A percentile compares a stretch with the other conserved stretches of the same genome.
These are phyloP conservation scores for Lachancea mirantina DNA, from an alignment of 805 yeast genomes.

Conservation along the genomic window DNA sequence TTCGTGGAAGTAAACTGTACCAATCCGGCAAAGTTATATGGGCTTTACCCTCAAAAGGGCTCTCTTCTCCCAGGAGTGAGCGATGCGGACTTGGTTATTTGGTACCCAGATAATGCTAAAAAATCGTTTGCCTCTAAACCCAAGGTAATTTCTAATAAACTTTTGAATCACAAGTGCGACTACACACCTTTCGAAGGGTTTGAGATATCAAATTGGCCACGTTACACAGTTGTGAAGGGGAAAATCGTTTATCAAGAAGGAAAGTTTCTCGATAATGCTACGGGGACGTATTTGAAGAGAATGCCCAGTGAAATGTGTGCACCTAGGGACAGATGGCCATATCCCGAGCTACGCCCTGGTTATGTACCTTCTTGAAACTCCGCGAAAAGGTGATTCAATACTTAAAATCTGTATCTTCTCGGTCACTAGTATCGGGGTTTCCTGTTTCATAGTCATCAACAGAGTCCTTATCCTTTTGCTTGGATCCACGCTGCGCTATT, in stretches of 20 bases:
- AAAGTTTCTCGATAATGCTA: constrained; percentile 15
- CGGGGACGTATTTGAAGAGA: constrained; percentile 13
- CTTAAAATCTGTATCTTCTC: constrained; percentile 14
- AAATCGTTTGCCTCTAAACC: constrained; percentile 19
- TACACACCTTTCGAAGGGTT: constrained; percentile 37
- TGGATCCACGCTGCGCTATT: background rate
- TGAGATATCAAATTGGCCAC: constrained; percentile 41
- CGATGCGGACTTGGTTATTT: constrained; percentile 43
- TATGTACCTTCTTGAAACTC: no score
- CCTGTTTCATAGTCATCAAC: no score
- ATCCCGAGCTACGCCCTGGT: background rate
- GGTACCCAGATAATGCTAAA: constrained; percentile 38
- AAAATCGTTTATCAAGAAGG: constrained; percentile 29
- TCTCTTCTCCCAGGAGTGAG: constrained; percentile 36
- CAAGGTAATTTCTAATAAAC: constrained; percentile 17
- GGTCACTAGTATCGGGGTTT: background rate
- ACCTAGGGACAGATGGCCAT: background rate
- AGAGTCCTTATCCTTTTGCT: background rate
- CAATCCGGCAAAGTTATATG: constrained; percentile 42
- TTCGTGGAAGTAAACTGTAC: constrained; percentile 41
- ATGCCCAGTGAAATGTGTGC: constrained; percentile 10
- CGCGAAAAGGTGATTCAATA: constrained; percentile 11
- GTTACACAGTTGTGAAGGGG: constrained; percentile 37
- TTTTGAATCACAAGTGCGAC: constrained; percentile 35
- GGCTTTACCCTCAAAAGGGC: constrained; percentile 37